phyloP scores from a whole-genome alignment of 805 yeast species.

The Candida parachauliodes region DNA sequence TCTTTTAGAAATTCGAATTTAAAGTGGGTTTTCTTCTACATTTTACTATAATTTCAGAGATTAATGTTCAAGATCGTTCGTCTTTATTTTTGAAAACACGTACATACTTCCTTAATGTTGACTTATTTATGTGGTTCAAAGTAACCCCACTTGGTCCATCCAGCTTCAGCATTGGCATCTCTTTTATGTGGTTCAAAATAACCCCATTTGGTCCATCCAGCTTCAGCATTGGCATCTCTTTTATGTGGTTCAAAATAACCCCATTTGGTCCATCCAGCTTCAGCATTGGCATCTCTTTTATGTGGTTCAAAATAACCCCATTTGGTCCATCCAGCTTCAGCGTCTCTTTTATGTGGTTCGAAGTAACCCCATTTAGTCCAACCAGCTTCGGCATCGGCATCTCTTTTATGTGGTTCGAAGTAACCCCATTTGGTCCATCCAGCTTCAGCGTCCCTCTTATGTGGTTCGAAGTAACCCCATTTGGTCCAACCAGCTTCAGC shows the following conservation, averaged over 20 bases:
- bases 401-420: conserved; percentile 7
- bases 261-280: conserved; percentile 4
- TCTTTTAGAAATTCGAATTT: too few species aligned
- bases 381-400: conserved; percentile 1
- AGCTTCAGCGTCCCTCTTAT: conserved; percentile 2
- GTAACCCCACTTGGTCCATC: conserved; percentile 4
- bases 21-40: too few species aligned
- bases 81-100: background rate
- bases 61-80: too few species aligned
- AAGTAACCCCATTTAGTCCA: conserved; percentile 4
- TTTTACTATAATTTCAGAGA: too few species aligned
- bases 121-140: conserved; percentile 1
- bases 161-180: conserved; percentile 2
- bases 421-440: conserved; percentile 4
- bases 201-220: conserved; percentile 4
- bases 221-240: background rate
- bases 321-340: conserved; percentile 4
- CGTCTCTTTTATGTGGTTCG: conserved; percentile 7
- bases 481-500: conserved; percentile 3
- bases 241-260: conserved; percentile 6
- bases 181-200: conserved; percentile 6
- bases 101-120: too few species aligned
- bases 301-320: conserved; percentile 6
- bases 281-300: conserved; percentile 2
- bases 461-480: conserved; percentile 3